A percentile compares a stretch with the other conserved stretches of the same genome.
Conservation (phyloP, 441 rosid species). For the Brassica hybrid region DNA sequence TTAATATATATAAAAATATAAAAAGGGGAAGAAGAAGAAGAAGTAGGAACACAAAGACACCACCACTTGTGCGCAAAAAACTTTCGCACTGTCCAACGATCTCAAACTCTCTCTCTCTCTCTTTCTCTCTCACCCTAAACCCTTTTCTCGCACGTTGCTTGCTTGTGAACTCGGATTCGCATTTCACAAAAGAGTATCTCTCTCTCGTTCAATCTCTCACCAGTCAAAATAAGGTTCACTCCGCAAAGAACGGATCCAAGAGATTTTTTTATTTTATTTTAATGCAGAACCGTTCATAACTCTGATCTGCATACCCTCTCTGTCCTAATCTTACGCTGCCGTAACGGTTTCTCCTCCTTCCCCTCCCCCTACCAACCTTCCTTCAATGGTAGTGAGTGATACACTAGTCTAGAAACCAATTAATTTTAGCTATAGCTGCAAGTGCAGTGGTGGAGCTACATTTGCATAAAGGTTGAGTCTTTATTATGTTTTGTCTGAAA, state of each 20-base stretch:
- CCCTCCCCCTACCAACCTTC: neutral
- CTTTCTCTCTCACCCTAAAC: no score
- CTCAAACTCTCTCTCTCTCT: no score
- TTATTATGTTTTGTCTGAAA: neutral
- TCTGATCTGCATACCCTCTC: constrained; percentile 37
- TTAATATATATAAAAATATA: no score
- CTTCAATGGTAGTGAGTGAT: neutral
- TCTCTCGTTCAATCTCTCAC: no score
- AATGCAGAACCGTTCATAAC: constrained; percentile 19
- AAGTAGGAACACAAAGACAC: no score
- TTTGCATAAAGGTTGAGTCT: constrained; percentile 12
- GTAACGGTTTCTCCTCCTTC: constrained; percentile 9
- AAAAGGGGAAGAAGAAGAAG: no score
- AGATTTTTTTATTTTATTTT: neutral
- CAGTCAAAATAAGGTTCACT: no score
- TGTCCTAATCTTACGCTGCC: neutral
- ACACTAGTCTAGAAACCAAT: neutral
- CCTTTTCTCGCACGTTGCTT: no score
- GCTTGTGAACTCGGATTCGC: no score
- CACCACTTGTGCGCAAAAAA: no score
- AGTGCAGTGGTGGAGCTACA: constrained; percentile 16
- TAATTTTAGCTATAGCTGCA: neutral
- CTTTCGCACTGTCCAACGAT: no score
- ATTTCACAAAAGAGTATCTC: no score
- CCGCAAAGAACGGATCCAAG: constrained; percentile 17